These are phyloP conservation scores for Inga leiocalycina DNA, from an alignment of 306 rosid genomes.

Conservation along the genomic window DNA sequence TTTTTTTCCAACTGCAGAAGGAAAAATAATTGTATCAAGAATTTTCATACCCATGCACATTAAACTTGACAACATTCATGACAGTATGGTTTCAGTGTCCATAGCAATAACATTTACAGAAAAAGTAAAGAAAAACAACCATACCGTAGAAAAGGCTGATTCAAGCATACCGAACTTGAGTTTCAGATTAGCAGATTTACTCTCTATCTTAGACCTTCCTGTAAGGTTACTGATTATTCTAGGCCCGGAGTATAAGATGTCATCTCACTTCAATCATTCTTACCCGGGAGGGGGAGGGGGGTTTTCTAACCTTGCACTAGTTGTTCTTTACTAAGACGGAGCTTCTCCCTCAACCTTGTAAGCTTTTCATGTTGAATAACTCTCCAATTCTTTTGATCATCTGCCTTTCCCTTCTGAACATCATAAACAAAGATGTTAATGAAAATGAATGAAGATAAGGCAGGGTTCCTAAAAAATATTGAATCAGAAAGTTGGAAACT, in stretches of 20 bases:
- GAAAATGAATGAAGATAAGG: slow-evolving; percentile 19
- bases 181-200: slow-evolving; percentile 62
- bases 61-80: slow-evolving; percentile 4
- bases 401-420: slow-evolving; percentile 77
- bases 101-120: slow-evolving; percentile 8
- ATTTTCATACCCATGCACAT: slow-evolving; percentile 20
- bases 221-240: slow-evolving; percentile 39
- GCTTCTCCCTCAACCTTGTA: slow-evolving; percentile 75
- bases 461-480: slow-evolving; percentile 22
- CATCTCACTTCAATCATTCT: not conserved
- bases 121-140: slow-evolving; percentile 20
- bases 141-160: slow-evolving; percentile 77
- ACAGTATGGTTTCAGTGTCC: not conserved
- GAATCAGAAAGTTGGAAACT: not conserved
- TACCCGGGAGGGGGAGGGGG: no score
- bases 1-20: slow-evolving; percentile 76
- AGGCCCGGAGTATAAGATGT: slow-evolving; percentile 30
- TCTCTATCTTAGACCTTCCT: slow-evolving; percentile 77
- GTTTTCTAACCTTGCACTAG: slow-evolving; percentile 68
- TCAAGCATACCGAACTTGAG: slow-evolving; percentile 72
- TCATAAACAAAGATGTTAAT: slow-evolving; percentile 30
- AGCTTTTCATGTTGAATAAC: slow-evolving; percentile 83
- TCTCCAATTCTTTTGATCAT: slow-evolving; percentile 86
- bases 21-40: slow-evolving; percentile 34
- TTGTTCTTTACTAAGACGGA: slow-evolving; percentile 52